Evolutionary conservation across 2,329 filamentous ascomycete species (phyloP).

Genomic region (Botrytis cinerea): DNA sequence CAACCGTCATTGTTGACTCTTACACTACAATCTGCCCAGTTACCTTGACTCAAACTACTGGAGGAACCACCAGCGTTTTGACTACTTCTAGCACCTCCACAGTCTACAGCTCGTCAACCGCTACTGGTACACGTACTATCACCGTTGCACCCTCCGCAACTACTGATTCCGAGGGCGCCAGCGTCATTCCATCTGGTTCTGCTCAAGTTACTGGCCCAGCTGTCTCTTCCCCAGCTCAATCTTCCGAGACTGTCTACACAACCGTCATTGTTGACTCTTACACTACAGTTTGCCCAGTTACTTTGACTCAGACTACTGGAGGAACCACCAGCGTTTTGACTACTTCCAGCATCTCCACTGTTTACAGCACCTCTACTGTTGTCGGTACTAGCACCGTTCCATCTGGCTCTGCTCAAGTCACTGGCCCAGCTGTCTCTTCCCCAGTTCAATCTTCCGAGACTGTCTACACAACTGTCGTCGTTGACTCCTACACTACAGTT

Average conservation of each 20-base stretch:
- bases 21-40: slow-evolving; percentile 10
- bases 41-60: slow-evolving; percentile 11
- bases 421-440: neutral
- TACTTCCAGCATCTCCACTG: neutral
- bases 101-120: slow-evolving; percentile 1
- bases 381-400: neutral
- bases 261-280: slow-evolving; percentile 2
- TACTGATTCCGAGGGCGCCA: neutral
- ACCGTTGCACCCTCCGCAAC: neutral
- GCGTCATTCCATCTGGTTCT: neutral
- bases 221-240: neutral
- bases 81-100: slow-evolving; percentile 11
- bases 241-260: neutral
- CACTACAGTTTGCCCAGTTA: slow-evolving; percentile 8
- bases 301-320: neutral
- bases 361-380: neutral
- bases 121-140: neutral
- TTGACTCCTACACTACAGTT: slow-evolving; percentile 3
- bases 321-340: neutral
- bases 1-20: slow-evolving; percentile 1
- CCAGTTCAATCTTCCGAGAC: neutral
- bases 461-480: neutral
- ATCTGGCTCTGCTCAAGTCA: too few species aligned
- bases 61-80: neutral
- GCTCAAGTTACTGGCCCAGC: neutral